Evolutionary conservation across 495 filamentous ascomycete genomes (phyloP), one percentile per base, ranked within the genome.

Genomic region (Jackrogersella multiformis): DNA sequence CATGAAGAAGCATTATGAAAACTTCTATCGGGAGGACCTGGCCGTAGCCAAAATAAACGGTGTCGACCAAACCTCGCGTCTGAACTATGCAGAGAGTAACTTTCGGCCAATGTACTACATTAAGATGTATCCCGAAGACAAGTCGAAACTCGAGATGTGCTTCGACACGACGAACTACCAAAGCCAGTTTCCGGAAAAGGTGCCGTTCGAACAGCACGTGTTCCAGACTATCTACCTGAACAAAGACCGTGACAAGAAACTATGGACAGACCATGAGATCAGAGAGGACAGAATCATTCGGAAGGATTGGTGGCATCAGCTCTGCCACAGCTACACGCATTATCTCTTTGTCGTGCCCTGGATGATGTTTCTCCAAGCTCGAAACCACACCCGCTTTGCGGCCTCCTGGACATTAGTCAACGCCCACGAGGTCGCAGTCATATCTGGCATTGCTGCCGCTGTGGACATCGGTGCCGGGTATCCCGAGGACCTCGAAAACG

Each of bases 101-200:
- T 94, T 89, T 74, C 81, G 85, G 15, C 90, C 92, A 13, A 95
- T 95, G 92, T 95, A 95, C 77, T 89, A 86, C 75, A 94, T 87
- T 61, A 90, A 92, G 54, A 85, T 81, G 12, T 92, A 92, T 71
- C 69, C 77, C 8, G 68, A 83, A 10, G 88, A 90, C 65, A 83
- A 81, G 9, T 79, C 81, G 10, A 90, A 91, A 66, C 88, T 96
- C 7, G 92, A 96, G 69, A 94, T 96, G 91, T 89, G 85, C 64
- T 96, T 94, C 75, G 90, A 94, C 74, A 92, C 89, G 77, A 90
- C 88, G 15, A 90, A 92, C 69, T 96, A 96, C 77, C 92, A 96
- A 72, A 82, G 89, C 61, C 92, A 96, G 75, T 93, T 96, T 71
- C 70, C 72, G 3, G 78, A 82, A 5, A 69, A 74, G 10, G 65